Evolutionary conservation across 306 rosid species (phyloP).

Genomic region (Cicer bijugum): DNA sequence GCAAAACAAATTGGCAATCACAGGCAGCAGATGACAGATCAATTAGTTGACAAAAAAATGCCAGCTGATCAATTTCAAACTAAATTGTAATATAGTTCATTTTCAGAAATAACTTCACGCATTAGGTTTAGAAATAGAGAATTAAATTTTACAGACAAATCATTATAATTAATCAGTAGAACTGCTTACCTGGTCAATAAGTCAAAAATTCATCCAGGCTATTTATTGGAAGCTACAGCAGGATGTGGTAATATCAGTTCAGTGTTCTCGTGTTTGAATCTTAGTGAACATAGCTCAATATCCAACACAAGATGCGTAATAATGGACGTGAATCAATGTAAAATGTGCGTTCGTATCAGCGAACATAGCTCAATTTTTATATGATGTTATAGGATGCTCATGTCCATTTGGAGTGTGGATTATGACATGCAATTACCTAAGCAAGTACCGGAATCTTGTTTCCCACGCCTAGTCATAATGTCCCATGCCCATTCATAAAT

Average conservation of each 20-base stretch:
- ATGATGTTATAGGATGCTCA: not conserved
- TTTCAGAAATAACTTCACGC: not conserved
- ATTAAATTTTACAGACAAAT: conserved; percentile 1
- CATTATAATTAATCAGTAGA: not conserved
- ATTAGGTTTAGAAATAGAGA: not conserved
- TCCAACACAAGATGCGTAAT: not conserved
- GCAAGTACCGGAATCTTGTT: not conserved
- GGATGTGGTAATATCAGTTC: conserved; percentile 6
- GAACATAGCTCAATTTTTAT: not conserved
- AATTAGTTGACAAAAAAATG: no score
- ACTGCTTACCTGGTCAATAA: not conserved
- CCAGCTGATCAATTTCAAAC: not conserved
- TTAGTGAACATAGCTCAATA: not conserved
- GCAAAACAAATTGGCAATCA: not conserved
- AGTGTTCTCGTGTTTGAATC: not conserved
- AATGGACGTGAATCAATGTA: not conserved
- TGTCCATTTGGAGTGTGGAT: not conserved
- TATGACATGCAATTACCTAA: not conserved
- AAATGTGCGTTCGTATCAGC: not conserved
- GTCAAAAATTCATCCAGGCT: not conserved
- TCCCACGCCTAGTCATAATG: not conserved
- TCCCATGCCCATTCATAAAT: not conserved
- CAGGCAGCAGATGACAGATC: no score
- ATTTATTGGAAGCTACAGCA: conserved; percentile 3
- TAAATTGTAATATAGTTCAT: not conserved